Evolutionary conservation across 2,329 filamentous ascomycete species (phyloP).

Genomic region (Daldinia eschscholtzii): DNA sequence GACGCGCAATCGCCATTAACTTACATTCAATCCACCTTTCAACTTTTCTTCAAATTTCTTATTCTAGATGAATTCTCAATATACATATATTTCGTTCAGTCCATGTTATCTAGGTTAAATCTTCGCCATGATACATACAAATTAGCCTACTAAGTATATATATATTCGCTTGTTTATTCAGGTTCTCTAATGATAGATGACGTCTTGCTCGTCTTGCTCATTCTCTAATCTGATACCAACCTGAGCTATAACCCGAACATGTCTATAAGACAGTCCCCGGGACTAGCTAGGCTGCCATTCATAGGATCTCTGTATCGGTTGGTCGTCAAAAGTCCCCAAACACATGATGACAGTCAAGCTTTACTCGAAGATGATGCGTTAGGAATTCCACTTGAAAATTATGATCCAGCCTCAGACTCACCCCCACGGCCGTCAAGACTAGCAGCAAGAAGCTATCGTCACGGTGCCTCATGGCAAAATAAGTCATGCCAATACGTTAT

Average conservation of each 20-base stretch:
- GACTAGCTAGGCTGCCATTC: conserved; percentile 22
- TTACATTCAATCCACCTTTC: neutral
- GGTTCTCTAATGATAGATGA: too few relatives aligned
- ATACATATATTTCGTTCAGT: neutral
- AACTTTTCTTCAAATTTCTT: neutral
- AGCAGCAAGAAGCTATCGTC: conserved; percentile 12
- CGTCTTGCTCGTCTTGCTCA: neutral
- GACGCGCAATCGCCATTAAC: conserved; percentile 11
- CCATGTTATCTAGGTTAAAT: neutral
- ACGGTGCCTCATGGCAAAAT: conserved; percentile 10
- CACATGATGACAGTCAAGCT: conserved; percentile 39
- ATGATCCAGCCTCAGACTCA: conserved; percentile 19
- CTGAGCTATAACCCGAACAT: conserved; percentile 7
- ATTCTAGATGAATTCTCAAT: neutral
- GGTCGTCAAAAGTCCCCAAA: conserved; percentile 3
- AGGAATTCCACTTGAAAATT: conserved; percentile 43
- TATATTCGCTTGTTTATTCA: too few relatives aligned
- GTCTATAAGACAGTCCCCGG: conserved; percentile 22
- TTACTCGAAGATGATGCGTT: conserved; percentile 46
- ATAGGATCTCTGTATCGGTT: conserved; percentile 25
- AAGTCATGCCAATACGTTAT: conserved; percentile 26
- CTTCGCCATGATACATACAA: neutral
- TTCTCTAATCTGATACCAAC: neutral
- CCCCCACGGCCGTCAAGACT: conserved; percentile 10
- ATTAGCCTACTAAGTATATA: too few relatives aligned